Conservation (phyloP, 805 yeast species). For the Ogataea henricii region DNA sequence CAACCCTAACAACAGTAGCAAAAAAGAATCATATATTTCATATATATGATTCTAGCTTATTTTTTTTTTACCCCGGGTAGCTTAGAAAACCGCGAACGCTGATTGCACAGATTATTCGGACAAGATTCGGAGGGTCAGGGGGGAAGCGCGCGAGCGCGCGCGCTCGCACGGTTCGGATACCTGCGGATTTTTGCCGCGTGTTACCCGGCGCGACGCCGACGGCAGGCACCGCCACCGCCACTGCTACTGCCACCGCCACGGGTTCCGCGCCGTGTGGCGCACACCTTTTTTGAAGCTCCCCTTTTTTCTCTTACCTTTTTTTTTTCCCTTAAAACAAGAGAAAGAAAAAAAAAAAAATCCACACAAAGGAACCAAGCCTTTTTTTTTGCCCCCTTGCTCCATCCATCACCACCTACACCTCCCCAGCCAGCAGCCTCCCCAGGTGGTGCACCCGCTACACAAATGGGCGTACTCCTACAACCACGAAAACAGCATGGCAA, state of each 20-base stretch:
- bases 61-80: conserved; percentile 9
- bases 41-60: background rate
- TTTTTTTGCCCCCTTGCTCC: background rate
- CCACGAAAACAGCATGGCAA: conserved; percentile 6
- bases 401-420: background rate
- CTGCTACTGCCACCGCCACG: background rate
- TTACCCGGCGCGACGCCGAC: conserved; percentile 6
- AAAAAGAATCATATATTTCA: background rate
- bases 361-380: no score
- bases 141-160: background rate
- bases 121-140: background rate
- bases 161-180: background rate
- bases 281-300: no score
- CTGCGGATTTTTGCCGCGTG: background rate
- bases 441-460: background rate
- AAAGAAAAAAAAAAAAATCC: no score
- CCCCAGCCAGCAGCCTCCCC: background rate
- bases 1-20: no score
- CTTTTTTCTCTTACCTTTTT: background rate
- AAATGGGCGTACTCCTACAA: conserved; percentile 4
- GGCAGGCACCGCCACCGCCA: no score
- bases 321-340: no score
- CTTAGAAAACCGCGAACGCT: conserved; percentile 12
- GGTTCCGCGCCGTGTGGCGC: background rate
- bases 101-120: conserved; percentile 12